Conservation (phyloP, 2,329 filamentous ascomycete species). For the Sodiomyces alkalinus region DNA sequence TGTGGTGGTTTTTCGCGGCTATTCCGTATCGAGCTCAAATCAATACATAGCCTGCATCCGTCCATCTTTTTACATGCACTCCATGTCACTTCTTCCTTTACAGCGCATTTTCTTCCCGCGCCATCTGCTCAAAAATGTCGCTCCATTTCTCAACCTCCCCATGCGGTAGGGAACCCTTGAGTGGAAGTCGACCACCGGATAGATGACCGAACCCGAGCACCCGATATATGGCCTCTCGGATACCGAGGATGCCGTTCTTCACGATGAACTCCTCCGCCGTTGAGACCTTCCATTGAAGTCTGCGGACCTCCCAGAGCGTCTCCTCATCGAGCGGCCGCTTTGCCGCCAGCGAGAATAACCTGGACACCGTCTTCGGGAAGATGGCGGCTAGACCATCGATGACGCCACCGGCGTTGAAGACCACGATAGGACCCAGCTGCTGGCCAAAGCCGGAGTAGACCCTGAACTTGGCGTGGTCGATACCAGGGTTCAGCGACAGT, state of each 20-base stretch:
- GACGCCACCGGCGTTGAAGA: slow-evolving; percentile 47
- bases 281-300: slow-evolving; percentile 46
- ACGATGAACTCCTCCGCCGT: slow-evolving; percentile 47
- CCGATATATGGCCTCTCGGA: slow-evolving; percentile 45
- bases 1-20: too few species aligned
- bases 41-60: too few species aligned
- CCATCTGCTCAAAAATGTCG: slow-evolving; percentile 13
- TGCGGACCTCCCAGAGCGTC: slow-evolving; percentile 33
- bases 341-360: slow-evolving; percentile 33
- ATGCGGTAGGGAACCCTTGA: slow-evolving; percentile 39
- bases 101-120: slow-evolving; percentile 10
- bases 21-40: too few species aligned
- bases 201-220: slow-evolving; percentile 41
- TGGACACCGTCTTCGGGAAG: slow-evolving; percentile 46
- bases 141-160: slow-evolving; percentile 26
- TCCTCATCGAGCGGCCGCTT: slow-evolving; percentile 21
- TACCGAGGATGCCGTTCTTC: slow-evolving; percentile 44
- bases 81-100: background rate
- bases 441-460: slow-evolving; percentile 53
- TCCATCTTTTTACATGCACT: too few species aligned
- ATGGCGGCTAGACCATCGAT: slow-evolving; percentile 52
- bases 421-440: slow-evolving; percentile 47
- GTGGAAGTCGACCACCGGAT: slow-evolving; percentile 42
- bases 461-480: slow-evolving; percentile 44
- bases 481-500: slow-evolving; percentile 43